Conservation (phyloP, 164 flowering plant genomes). For the Magnolia officinalis region DNA sequence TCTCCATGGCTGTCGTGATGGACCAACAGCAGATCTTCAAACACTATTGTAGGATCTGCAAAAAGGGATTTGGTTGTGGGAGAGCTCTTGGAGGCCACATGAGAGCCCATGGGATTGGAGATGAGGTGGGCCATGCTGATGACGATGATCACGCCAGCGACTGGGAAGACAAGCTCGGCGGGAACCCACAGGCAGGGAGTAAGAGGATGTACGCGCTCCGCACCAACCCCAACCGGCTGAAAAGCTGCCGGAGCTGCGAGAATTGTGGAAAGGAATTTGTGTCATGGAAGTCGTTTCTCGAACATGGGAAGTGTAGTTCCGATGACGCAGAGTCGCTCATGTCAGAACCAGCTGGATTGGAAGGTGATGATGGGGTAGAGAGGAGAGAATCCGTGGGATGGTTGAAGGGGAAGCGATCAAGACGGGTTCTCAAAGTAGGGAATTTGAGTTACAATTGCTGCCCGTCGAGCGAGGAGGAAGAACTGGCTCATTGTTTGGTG, state of each 20-base stretch:
- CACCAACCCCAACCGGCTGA: constrained; percentile 74
- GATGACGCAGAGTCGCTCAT: constrained; percentile 47
- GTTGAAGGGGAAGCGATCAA: constrained; percentile 74
- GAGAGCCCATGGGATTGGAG: constrained; percentile 96
- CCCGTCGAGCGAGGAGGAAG: constrained; percentile 70
- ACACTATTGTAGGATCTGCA: constrained; percentile 79
- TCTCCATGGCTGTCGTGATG: constrained; percentile 24
- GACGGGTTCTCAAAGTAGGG: constrained; percentile 41
- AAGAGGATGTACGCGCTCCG: constrained; percentile 78
- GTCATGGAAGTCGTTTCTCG: constrained; percentile 89
- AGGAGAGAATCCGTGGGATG: constrained; percentile 42
- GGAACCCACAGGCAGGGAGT: constrained; percentile 26
- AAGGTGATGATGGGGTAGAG: constrained; percentile 34
- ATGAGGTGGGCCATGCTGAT: constrained; percentile 46
- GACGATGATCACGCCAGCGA: constrained; percentile 37
- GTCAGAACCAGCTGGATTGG: constrained; percentile 54
- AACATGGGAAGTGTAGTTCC: constrained; percentile 73
- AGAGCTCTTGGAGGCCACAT: constrained; percentile 97
- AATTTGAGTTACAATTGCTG: constrained; percentile 29
- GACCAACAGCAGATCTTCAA: constrained; percentile 59
- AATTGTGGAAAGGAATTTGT: constrained; percentile 84
- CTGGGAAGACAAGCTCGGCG: constrained; percentile 48
- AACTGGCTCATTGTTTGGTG: constrained; percentile 74
- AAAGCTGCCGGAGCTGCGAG: constrained; percentile 66
- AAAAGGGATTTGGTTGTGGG: constrained; percentile 90